A percentile compares a stretch with the other conserved stretches of the same genome.
Conservation (phyloP, 2,329 filamentous ascomycete genomes). For the Fonsecaea multimorphosa region DNA sequence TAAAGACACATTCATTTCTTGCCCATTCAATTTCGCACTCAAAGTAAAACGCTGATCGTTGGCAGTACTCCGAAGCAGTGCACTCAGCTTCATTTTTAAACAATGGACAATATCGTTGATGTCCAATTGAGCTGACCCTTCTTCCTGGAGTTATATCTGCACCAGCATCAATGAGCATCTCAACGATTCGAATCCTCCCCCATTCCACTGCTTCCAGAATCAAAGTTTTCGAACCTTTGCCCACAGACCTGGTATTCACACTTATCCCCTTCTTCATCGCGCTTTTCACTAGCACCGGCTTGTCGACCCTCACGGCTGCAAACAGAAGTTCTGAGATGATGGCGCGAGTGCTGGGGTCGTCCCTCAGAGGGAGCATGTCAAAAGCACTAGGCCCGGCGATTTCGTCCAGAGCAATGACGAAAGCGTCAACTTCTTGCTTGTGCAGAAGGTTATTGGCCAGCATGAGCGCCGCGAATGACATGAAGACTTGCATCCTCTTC, state of each 20-base stretch:
- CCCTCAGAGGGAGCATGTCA: background rate
- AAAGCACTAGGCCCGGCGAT: conserved; percentile 9
- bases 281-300: background rate
- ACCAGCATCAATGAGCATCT: conserved; percentile 4
- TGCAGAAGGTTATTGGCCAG: conserved; percentile 5
- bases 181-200: background rate
- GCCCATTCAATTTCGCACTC: background rate
- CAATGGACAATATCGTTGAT: background rate
- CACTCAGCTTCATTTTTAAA: background rate
- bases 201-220: background rate
- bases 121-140: too few relatives aligned
- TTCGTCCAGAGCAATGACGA: conserved; percentile 6
- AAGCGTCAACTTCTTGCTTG: background rate
- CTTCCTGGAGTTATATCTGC: background rate
- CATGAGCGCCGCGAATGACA: conserved; percentile 13
- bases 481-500: conserved; percentile 13
- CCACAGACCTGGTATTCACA: background rate
- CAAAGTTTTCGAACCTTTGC: background rate
- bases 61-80: background rate
- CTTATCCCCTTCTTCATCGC: background rate
- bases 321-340: conserved; percentile 11
- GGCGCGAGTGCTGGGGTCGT: conserved; percentile 10
- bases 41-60: background rate
- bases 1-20: background rate
- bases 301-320: background rate